These are phyloP conservation scores for Phytophthora fragariae DNA, from an alignment of 352 stramenopile species.

Conservation along the genomic window DNA sequence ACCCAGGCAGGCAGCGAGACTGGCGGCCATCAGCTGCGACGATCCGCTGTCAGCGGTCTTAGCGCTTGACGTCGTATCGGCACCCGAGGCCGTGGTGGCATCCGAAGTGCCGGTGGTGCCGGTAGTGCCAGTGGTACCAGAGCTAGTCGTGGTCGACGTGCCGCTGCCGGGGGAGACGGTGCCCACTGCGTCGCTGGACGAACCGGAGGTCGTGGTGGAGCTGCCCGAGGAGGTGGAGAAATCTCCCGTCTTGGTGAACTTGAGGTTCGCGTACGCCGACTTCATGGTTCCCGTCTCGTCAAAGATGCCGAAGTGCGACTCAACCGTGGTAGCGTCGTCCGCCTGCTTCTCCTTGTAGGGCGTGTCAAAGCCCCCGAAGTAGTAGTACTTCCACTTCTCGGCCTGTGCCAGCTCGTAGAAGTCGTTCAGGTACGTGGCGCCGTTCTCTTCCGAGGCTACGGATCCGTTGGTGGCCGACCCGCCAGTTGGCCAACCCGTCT, in stretches of 20 bases:
- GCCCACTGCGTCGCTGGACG: conserved; percentile 22
- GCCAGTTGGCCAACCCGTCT: conserved; percentile 82
- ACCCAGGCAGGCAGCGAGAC: conserved; percentile 42
- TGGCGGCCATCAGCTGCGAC: conserved; percentile 42
- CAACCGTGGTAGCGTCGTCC: conserved; percentile 61
- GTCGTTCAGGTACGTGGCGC: conserved; percentile 77
- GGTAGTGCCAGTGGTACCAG: conserved; percentile 29
- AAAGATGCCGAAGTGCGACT: conserved; percentile 85
- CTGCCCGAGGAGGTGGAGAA: conserved; percentile 35
- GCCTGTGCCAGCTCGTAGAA: conserved; percentile 72
- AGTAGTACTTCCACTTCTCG: conserved; percentile 89
- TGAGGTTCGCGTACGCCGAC: conserved; percentile 61
- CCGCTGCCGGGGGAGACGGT: conserved; percentile 31
- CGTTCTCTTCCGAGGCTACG: conserved; percentile 58
- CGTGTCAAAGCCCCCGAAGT: conserved; percentile 88
- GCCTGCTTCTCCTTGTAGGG: conserved; percentile 73
- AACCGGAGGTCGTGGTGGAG: conserved; percentile 12
- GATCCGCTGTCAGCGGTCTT: conserved; percentile 32
- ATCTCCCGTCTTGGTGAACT: conserved; percentile 50
- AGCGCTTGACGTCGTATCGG: conserved; percentile 27
- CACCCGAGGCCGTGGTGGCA: conserved; percentile 28
- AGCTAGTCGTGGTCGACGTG: conserved; percentile 18
- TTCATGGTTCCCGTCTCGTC: conserved; percentile 72
- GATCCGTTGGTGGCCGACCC: conserved; percentile 73
- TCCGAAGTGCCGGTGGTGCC: conserved; percentile 20